Evolutionary conservation across 371 early-diverging fungal genomes (phyloP), one percentile per base, ranked within the genome.

Genomic region (Syncephalastrum contaminatum): DNA sequence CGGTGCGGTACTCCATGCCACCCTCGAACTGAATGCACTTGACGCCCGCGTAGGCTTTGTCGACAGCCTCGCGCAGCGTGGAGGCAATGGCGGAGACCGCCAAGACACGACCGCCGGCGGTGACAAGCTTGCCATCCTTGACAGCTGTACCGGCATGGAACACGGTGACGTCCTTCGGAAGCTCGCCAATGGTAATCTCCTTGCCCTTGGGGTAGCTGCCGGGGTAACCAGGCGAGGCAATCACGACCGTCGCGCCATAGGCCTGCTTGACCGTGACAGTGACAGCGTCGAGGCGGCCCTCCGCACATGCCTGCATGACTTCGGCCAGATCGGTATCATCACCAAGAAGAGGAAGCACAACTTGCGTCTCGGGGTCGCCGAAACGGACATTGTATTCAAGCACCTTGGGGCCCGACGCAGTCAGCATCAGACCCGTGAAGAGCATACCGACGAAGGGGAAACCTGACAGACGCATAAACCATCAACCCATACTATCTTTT

Each of bases 361-460:
- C 95, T 71, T 98, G 93, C 14, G 97, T 97, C 70, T 98, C 98
- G 21, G 98, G 98, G 63, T 98, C 98, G 30, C 98, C 98, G 58
- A 98, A 97, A 21, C 98, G 88, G 58, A 92, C 91, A 67, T 98
- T 98, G 85, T 90, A 98, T 73, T 98, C 98, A 42, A 98, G 81
- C 3, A 95, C 92, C 79, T 94, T 95, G 58, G 94, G 92, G 8
- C 97, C 96, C 16, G 81, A 67, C 18, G 70, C 68, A 2, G 97
- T 96, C 57, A 98, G 73, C 94, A 98, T 98, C 52, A 97, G 80
- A 25, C 98, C 98, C 16, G 95, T 96, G 75, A 95, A 98, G 45
- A 98, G 80, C 72, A 93, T 85, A 48, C 98, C 98, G n/a, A 97
- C 92, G 70, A 97, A 98, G 20, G 98, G 98, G 72, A 81, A 84